Base-by-base conservation (phyloP, 148 eudicot genomes). In the Silene uniflora region DNA sequence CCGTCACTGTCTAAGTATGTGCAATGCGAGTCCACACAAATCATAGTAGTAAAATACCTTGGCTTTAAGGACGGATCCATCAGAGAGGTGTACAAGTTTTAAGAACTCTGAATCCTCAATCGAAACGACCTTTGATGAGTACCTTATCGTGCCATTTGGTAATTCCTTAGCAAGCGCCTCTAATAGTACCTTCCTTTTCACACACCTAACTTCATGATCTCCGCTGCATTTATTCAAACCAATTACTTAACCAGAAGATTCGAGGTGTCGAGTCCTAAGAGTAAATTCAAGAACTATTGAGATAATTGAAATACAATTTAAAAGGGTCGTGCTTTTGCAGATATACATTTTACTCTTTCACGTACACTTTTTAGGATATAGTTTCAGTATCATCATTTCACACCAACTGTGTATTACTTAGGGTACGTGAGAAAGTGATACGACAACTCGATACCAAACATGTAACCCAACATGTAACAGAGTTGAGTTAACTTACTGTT, bases 131-230 rank as follows among this genome's bases (percentile, higher is more conserved):
- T 85, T 85, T 29, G 91, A 81, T 0, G 91, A 90, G 65, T 79
- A 90, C 85, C 85, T 75, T 32, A 88, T 73, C 29, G 87, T 86
- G 73, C 76, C 87, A 62, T 55, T 77, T 21, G 93, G 93, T 24
- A 90, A 85, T 64, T 90, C 91, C 12, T 79, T 85, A 60, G 77
- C 87, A 65, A 90, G 82, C 58, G 88, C 74, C 74, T 87, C 93
- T 35, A 86, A 35, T 52, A 90, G 72, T 10, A 71, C 73, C 65
- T 81, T 90, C 39, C 91, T 77, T 62, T 56, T 83, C 9, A 86
- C 67, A 27, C 91, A 82, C 10, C 91, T 78, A 56, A 82, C 76
- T 74, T 87, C 91, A 78, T 81, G 89, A 19, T 74, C 73, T 59
- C 78, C 85, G 62, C 93, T 86, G 67, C 71, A 67, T 10, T 68